A percentile compares a stretch with the other conserved stretches of the same genome.
Conservation (phyloP, 2,329 filamentous ascomycete genomes). For the Microsporum ferrugineum region DNA sequence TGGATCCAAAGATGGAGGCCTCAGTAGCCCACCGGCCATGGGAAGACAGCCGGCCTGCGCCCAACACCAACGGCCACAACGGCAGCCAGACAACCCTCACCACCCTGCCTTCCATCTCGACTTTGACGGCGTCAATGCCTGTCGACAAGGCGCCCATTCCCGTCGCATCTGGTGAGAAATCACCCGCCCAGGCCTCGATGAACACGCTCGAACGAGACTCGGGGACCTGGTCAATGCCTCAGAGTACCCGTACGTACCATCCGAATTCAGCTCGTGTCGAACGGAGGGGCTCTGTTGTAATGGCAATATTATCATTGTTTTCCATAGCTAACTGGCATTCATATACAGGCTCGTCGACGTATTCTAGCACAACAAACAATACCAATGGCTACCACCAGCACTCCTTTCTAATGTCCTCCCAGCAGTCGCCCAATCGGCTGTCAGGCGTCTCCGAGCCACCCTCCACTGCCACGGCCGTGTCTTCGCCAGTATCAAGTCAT, state of each 20-base stretch:
- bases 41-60: constrained; percentile 25
- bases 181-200: constrained; percentile 32
- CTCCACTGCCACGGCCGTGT: constrained; percentile 2
- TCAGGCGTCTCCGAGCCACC: constrained; percentile 29
- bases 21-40: constrained; percentile 35
- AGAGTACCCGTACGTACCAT: constrained; percentile 42
- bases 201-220: constrained; percentile 44
- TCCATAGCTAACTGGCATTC: not conserved
- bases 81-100: constrained; percentile 32
- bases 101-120: constrained; percentile 38
- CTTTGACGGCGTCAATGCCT: constrained; percentile 36
- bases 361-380: constrained; percentile 37
- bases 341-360: constrained; percentile 36
- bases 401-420: constrained; percentile 34
- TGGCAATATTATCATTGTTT: not conserved
- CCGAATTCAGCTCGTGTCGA: no score
- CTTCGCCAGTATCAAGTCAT: constrained; percentile 1
- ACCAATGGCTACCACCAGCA: constrained; percentile 33
- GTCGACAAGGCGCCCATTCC: constrained; percentile 15
- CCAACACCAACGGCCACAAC: constrained; percentile 22
- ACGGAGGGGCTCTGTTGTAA: not conserved
- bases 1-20: constrained; percentile 6
- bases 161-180: constrained; percentile 28
- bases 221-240: constrained; percentile 49
- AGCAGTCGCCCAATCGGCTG: constrained; percentile 35